A percentile compares a stretch with the other conserved stretches of the same genome.
These are phyloP conservation scores for Pleurotus giganteus DNA, from an alignment of 768 basidiomycete genomes.

Conservation along the genomic window DNA sequence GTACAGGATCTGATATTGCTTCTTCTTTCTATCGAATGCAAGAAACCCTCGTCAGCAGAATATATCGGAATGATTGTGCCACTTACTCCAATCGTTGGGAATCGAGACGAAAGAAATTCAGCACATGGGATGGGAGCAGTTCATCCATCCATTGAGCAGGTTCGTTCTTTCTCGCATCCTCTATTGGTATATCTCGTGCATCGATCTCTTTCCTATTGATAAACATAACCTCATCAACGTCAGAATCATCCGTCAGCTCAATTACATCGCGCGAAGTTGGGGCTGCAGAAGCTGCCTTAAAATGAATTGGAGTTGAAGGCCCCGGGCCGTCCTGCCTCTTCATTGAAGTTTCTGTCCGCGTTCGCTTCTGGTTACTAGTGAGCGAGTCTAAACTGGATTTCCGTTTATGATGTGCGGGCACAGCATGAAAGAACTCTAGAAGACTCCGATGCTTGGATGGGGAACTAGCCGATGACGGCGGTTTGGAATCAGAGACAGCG, in stretches of 20 bases:
- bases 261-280: not conserved
- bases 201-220: slow-evolving; percentile 14
- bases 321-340: too few species aligned
- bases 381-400: not conserved
- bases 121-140: slow-evolving; percentile 29
- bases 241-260: slow-evolving; percentile 18
- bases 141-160: slow-evolving; percentile 5
- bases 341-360: not conserved
- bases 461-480: not conserved
- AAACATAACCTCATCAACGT: slow-evolving; percentile 28
- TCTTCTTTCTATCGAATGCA: slow-evolving; percentile 36
- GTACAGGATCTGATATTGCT: slow-evolving; percentile 79
- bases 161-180: slow-evolving; percentile 6
- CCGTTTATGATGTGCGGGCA: not conserved
- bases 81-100: slow-evolving; percentile 34
- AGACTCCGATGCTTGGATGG: not conserved
- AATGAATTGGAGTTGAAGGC: not conserved
- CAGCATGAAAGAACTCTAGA: not conserved
- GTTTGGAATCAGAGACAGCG: not conserved
- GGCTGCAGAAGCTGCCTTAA: not conserved
- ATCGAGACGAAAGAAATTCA: slow-evolving; percentile 51
- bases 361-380: not conserved
- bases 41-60: too few species aligned
- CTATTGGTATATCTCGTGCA: slow-evolving; percentile 9
- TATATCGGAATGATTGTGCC: not conserved